Percentiles rank a stretch among this genome's conserved stretches.
These are phyloP conservation scores for Neovahlkampfia damariscottae DNA, from an alignment of 78 protist species.

Conservation along the genomic window DNA sequence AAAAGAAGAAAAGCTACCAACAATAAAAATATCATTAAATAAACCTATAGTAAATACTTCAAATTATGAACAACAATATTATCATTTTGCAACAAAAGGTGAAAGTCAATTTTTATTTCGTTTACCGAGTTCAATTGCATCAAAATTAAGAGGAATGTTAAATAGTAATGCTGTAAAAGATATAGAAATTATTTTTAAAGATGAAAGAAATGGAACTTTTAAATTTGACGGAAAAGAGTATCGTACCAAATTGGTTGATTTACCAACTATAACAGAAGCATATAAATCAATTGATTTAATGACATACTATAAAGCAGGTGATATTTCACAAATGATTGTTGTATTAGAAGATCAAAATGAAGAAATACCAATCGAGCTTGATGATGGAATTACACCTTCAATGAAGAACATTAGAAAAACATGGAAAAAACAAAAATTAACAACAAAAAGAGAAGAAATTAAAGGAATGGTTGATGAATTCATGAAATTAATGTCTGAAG, in stretches of 20 bases:
- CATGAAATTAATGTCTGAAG: not conserved
- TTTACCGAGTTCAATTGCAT: too few species aligned
- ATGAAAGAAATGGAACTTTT: not conserved
- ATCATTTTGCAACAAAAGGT: too few species aligned
- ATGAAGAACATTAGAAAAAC: not conserved
- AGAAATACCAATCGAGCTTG: slow-evolving; percentile 6
- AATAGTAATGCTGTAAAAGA: not conserved
- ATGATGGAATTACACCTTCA: slow-evolving; percentile 1
- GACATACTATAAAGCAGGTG: not conserved
- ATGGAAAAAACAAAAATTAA: not conserved
- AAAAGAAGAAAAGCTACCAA: too few species aligned
- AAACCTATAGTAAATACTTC: too few species aligned
- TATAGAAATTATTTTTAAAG: not conserved
- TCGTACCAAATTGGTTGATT: not conserved
- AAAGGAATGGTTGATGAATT: not conserved
- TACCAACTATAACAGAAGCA: not conserved
- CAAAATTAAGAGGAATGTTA: too few species aligned
- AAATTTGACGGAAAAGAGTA: not conserved
- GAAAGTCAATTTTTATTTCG: too few species aligned
- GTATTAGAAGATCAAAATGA: not conserved
- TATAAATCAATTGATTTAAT: not conserved
- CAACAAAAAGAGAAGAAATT: not conserved
- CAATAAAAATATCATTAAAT: too few species aligned
- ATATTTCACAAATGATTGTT: not conserved
- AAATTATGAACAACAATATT: too few species aligned